These are phyloP conservation scores for Solanum neorickii DNA, from an alignment of 257 asterid genomes.

Conservation along the genomic window DNA sequence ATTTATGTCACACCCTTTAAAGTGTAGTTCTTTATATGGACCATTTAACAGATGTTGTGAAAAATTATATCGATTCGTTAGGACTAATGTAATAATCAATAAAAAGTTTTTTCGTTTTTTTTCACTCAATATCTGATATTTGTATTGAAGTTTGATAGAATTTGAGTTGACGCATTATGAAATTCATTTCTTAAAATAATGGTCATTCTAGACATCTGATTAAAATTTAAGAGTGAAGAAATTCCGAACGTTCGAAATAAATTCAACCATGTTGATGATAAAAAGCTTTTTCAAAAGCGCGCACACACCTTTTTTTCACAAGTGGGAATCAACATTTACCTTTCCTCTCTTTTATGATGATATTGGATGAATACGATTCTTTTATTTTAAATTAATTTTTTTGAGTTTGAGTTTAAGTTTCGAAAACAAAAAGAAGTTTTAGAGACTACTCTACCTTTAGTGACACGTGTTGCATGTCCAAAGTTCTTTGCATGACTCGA, in stretches of 20 bases:
- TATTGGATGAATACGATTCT: background rate
- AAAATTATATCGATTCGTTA: background rate
- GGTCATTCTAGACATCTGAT: no score
- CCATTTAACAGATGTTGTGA: background rate
- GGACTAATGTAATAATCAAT: background rate
- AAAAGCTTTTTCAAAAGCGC: background rate
- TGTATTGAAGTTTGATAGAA: no score
- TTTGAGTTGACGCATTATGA: no score
- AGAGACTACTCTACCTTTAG: background rate
- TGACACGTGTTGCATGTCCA: background rate
- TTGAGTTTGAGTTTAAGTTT: background rate
- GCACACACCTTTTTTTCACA: background rate
- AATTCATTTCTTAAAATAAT: no score
- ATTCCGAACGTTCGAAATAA: no score
- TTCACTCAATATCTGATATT: background rate
- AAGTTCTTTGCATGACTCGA: background rate
- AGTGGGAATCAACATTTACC: background rate
- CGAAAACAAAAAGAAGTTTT: no score
- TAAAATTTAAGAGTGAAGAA: no score
- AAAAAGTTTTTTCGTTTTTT: background rate
- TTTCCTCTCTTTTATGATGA: background rate
- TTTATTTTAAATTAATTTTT: background rate
- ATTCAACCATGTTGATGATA: background rate
- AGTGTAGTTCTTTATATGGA: no score
- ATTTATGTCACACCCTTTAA: no score